phyloP scores from a whole-genome alignment of 2,329 filamentous ascomycete genomes.

The Colletotrichum gloeosporioides region DNA sequence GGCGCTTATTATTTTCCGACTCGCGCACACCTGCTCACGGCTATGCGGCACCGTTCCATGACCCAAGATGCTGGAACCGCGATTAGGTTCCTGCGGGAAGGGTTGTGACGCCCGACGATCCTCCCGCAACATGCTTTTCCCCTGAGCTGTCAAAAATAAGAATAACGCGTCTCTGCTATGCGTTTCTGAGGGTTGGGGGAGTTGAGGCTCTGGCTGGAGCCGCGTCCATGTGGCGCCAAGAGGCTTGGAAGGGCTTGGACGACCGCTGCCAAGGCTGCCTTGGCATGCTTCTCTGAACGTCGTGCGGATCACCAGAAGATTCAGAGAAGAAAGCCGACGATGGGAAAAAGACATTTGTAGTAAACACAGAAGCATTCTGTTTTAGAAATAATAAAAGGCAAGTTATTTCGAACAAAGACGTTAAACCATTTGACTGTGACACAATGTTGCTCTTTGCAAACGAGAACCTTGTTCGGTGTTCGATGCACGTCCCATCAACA shows the following conservation, averaged over 20 bases:
- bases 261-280: not conserved
- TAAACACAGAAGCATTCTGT: not conserved
- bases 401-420: not conserved
- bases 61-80: not conserved
- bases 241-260: not conserved
- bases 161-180: not conserved
- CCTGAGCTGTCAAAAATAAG: not conserved
- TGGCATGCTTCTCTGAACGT: slow-evolving; percentile 5
- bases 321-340: not conserved
- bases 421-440: not conserved
- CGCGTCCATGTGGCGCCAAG: not conserved
- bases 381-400: not conserved
- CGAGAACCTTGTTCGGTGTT: not conserved
- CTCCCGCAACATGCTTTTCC: not conserved
- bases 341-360: not conserved
- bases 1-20: not conserved
- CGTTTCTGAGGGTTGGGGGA: not conserved
- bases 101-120: not conserved
- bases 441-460: not conserved
- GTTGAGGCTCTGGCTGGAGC: slow-evolving; percentile 16
- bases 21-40: not conserved
- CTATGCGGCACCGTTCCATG: not conserved
- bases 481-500: not conserved
- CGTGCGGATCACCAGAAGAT: not conserved
- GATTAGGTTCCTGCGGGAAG: not conserved